Conservation (phyloP, 495 filamentous ascomycete genomes). For the Daldinia grandis region DNA sequence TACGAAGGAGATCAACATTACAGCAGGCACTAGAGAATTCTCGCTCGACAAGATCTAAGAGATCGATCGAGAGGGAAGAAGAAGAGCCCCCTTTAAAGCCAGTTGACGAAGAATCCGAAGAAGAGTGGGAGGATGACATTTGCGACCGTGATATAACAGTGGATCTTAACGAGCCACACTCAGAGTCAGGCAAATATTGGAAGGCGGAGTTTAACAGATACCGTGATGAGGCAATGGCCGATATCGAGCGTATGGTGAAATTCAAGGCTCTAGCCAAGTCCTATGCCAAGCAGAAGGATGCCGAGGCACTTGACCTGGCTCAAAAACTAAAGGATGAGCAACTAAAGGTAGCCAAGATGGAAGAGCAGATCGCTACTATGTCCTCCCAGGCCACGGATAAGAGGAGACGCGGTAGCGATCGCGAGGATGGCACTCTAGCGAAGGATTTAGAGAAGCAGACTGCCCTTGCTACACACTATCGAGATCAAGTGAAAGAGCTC, state of each 20-base stretch:
- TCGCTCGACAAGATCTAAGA: slow-evolving; percentile 45
- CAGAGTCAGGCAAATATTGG: slow-evolving; percentile 91
- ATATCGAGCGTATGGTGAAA: slow-evolving; percentile 80
- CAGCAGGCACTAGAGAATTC: slow-evolving; percentile 62
- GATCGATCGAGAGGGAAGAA: slow-evolving; percentile 25
- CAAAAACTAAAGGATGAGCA: slow-evolving; percentile 74
- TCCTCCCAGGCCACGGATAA: slow-evolving; percentile 60
- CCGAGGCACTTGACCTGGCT: slow-evolving; percentile 73
- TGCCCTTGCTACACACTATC: slow-evolving; percentile 71
- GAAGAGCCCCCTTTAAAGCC: slow-evolving; percentile 36
- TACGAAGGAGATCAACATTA: slow-evolving; percentile 59
- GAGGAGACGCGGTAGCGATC: slow-evolving; percentile 51
- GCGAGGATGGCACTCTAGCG: slow-evolving; percentile 59
- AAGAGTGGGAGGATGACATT: slow-evolving; percentile 55
- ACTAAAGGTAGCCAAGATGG: slow-evolving; percentile 64
- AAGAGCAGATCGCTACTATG: slow-evolving; percentile 69
- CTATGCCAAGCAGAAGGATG: slow-evolving; percentile 90
- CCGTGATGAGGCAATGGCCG: slow-evolving; percentile 76
- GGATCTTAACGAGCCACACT: slow-evolving; percentile 82
- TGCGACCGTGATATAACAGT: slow-evolving; percentile 70
- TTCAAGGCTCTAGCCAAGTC: slow-evolving; percentile 86
- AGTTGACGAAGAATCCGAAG: slow-evolving; percentile 48
- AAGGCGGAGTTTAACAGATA: slow-evolving; percentile 88
- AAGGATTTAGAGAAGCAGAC: slow-evolving; percentile 73
- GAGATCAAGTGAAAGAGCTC: slow-evolving; percentile 70